phyloP scores from a whole-genome alignment of 108 stramenopile species.

The Nannochloropsis gaditana region DNA sequence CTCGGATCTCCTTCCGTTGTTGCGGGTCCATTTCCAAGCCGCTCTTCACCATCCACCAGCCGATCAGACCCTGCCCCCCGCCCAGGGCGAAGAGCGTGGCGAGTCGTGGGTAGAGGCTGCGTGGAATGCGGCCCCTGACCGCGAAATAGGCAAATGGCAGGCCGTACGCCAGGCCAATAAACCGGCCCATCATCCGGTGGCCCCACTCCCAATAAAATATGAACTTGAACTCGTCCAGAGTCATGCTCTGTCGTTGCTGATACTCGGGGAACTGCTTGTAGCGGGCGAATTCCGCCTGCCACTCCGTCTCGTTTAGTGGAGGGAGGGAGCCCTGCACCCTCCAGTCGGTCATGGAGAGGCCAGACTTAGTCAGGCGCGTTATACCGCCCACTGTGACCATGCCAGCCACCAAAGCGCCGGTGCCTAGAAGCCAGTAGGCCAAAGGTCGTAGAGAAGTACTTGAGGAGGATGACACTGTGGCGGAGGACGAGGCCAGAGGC shows the following conservation, averaged over 20 bases:
- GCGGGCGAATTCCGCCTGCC: constrained; percentile 84
- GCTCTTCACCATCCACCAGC: constrained; percentile 99
- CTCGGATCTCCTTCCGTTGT: constrained; percentile 83
- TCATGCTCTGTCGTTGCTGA: constrained; percentile 73
- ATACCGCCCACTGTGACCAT: constrained; percentile 97
- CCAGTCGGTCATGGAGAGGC: constrained; percentile 97
- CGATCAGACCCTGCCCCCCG: constrained; percentile 92
- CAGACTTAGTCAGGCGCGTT: constrained; percentile 89
- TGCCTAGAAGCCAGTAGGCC: constrained; percentile 82
- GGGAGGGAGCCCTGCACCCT: constrained; percentile 75
- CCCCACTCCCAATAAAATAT: constrained; percentile 98
- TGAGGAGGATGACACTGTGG: background rate
- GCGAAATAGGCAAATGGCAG: constrained; percentile 81
- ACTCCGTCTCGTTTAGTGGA: constrained; percentile 71
- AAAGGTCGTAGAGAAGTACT: constrained; percentile 37
- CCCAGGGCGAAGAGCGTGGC: constrained; percentile 83
- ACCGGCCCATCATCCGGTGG: constrained; percentile 93
- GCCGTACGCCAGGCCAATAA: constrained; percentile 78
- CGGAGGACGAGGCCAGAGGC: background rate
- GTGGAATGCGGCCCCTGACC: constrained; percentile 65
- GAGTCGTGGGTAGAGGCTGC: constrained; percentile 70
- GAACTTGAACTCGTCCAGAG: constrained; percentile 92
- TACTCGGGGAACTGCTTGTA: constrained; percentile 96
- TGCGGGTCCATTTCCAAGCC: constrained; percentile 83
- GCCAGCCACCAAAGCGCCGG: constrained; percentile 75